phyloP scores from a whole-genome alignment of 2,329 filamentous ascomycete species.

The Curvularia hawaiiensis region DNA sequence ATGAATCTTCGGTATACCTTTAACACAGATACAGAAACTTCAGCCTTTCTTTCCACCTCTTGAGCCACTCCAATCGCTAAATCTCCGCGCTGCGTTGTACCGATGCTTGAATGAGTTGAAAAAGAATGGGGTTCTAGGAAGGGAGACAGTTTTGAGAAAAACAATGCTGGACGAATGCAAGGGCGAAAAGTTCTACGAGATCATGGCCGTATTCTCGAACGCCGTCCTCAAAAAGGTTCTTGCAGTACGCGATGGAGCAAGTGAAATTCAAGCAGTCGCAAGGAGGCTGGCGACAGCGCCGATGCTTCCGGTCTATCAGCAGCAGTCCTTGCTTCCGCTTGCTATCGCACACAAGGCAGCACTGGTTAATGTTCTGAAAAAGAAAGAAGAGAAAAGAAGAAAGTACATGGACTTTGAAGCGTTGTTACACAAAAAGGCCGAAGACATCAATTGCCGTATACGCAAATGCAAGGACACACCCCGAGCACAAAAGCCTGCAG shows the following conservation, averaged over 20 bases:
- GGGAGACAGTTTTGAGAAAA: conserved; percentile 82
- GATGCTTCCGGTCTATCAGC: conserved; percentile 35
- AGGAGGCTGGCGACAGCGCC: conserved; percentile 56
- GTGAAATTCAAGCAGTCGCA: conserved; percentile 48
- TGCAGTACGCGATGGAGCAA: conserved; percentile 54
- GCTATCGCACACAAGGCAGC: conserved; percentile 75
- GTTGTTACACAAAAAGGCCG: conserved; percentile 67
- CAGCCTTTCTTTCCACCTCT: conserved; percentile 88
- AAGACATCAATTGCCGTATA: conserved; percentile 60
- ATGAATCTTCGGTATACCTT: not conserved
- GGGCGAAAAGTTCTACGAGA: conserved; percentile 86
- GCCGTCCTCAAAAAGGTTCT: conserved; percentile 76
- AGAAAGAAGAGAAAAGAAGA: conserved; percentile 63
- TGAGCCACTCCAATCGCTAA: conserved; percentile 88
- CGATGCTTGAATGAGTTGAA: conserved; percentile 83
- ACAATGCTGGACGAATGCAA: conserved; percentile 97
- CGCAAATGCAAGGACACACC: conserved; percentile 47
- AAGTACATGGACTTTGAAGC: conserved; percentile 68
- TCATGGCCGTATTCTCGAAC: conserved; percentile 83
- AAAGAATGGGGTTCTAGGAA: conserved; percentile 80
- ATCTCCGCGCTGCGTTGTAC: conserved; percentile 83
- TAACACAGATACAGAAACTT: conserved; percentile 67
- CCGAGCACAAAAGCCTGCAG: conserved; percentile 35
- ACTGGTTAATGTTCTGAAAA: conserved; percentile 62
- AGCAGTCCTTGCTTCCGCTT: conserved; percentile 63